Base-by-base conservation (phyloP, 176 grass and related monocot genomes). In the Zizania latifolia region DNA sequence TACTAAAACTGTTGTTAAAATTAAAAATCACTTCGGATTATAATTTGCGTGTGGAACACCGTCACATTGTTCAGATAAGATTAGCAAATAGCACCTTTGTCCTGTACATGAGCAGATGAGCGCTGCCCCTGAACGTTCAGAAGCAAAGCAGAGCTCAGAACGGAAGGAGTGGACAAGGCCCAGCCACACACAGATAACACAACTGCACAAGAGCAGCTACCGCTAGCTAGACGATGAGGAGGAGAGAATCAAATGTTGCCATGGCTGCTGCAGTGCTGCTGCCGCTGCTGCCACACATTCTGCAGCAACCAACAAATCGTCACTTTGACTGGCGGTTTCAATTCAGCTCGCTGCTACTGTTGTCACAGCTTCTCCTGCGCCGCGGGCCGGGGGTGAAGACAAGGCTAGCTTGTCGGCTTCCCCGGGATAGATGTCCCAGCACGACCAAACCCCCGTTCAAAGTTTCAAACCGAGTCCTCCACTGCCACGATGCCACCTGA, bases 351-450 rank as follows among this genome's bases (percentile, higher is more conserved):
- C n/a, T n/a, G n/a, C n/a, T n/a, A n/a, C n/a, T n/a, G n/a, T n/a
- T n/a, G n/a, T n/a, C n/a, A n/a, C n/a, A n/a, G n/a, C n/a, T n/a
- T n/a, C n/a, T 0, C 34, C 14, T 36, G 50, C n/a, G 2, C 12
- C 9, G 58, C 58, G 8, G 2, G 0, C 72, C 39, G 57, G 34
- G 2, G 35, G 9, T n/a, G 16, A 40, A 34, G 53, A 59, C 57
- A 65, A 70, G 24, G n/a, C 40, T 26, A 0, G 13, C 68, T 83
- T 88, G 86, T 83, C 80, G 34, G 61, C 37, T 88, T 83, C 71
- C 80, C 75, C 62, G 34, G 80, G 74, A 88, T 75, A 83, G 80
- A 83, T 83, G 59, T 34, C 59, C n/a, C 41, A 16, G 0, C 66
- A 13, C 19, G 48, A 72, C 53, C 27, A 65, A 68, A 66, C 16